Base-by-base conservation (phyloP, 768 basidiomycete genomes). In the Chlorophyllum brunneum region DNA sequence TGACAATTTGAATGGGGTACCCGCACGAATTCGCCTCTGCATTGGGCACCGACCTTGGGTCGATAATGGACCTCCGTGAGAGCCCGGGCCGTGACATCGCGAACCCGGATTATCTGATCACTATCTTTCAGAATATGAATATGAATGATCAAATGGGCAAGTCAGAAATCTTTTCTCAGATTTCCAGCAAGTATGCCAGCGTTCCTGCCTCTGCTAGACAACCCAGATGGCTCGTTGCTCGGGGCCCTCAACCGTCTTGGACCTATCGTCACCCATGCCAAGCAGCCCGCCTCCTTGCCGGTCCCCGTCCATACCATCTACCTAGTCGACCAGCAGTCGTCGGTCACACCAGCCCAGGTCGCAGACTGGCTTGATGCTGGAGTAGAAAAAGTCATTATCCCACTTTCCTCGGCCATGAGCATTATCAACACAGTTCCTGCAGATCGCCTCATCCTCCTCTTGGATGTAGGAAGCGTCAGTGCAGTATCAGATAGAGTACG, bases 401-500 rank as follows among this genome's bases (percentile, higher is more conserved):
- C 85, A 16, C 75, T 82, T 37, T 67, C 81, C n/a, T 75, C 76
- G 60, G 86, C 79, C 26, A 83, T 82, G 63, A 81, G 80, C 43
- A 73, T 88, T 40, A 80, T 88, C 39, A 82, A 78, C n/a, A 57
- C 72, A 24, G 69, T 95, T 24, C 88, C 91, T 2, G 67, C 82
- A 2, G 78, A 88, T 18, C 79, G 93, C 15, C 70, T 98, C 48
- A 65, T 90, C 38, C 77, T 97, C 46, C 77, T 90, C 24, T 76
- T 95, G 53, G 88, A 89, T 57, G 83, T 83, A 26, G 81, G 74
- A 51, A 86, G 82, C 57, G 81, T 82, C 56, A 86, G 80, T 58
- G 83, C 88, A 15, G 82, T 92, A 30, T 81, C 87, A 4, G 86
- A 91, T 65, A 85, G 76, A 56, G 75, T 88, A 45, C 81, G 86